These are phyloP conservation scores for Penicillium sp. DNA, from an alignment of 2,329 filamentous ascomycete species.

Conservation along the genomic window DNA sequence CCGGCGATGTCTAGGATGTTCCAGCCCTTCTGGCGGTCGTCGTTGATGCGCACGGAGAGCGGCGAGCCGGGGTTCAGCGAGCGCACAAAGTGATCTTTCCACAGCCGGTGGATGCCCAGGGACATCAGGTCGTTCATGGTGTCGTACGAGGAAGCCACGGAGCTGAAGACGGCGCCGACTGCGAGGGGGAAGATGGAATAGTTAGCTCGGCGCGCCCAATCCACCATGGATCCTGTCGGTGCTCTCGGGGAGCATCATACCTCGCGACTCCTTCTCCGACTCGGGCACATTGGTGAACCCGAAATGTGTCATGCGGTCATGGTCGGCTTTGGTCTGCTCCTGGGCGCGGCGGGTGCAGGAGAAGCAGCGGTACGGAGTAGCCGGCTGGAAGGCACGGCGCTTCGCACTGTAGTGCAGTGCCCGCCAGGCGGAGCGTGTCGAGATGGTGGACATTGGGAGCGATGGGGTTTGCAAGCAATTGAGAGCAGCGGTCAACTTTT, in stretches of 20 bases:
- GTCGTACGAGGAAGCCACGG: slow-evolving; percentile 90
- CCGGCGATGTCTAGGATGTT: slow-evolving; percentile 93
- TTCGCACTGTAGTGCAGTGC: slow-evolving; percentile 36
- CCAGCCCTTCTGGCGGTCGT: slow-evolving; percentile 51
- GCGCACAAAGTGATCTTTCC: slow-evolving; percentile 96
- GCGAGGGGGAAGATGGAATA: slow-evolving; percentile 22
- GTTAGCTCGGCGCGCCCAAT: neutral
- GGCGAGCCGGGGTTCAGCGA: slow-evolving; percentile 76
- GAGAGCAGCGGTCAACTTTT: too few species aligned
- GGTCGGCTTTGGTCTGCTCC: slow-evolving; percentile 38
- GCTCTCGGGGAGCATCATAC: slow-evolving; percentile 37
- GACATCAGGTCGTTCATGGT: slow-evolving; percentile 99
- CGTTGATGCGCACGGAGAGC: slow-evolving; percentile 35
- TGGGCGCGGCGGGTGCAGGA: slow-evolving; percentile 48
- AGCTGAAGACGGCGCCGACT: slow-evolving; percentile 89
- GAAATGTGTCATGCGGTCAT: slow-evolving; percentile 75
- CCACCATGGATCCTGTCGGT: too few species aligned
- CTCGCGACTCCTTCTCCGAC: slow-evolving; percentile 68
- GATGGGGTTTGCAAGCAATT: too few species aligned
- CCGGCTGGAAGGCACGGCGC: slow-evolving; percentile 26
- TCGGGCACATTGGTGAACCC: slow-evolving; percentile 84
- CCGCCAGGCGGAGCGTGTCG: slow-evolving; percentile 37
- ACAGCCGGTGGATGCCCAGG: slow-evolving; percentile 89
- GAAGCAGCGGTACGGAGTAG: slow-evolving; percentile 49
- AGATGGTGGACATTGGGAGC: too few species aligned